Evolutionary conservation across 768 basidiomycete species (phyloP).

Genomic region (Termitomyces sp.): DNA sequence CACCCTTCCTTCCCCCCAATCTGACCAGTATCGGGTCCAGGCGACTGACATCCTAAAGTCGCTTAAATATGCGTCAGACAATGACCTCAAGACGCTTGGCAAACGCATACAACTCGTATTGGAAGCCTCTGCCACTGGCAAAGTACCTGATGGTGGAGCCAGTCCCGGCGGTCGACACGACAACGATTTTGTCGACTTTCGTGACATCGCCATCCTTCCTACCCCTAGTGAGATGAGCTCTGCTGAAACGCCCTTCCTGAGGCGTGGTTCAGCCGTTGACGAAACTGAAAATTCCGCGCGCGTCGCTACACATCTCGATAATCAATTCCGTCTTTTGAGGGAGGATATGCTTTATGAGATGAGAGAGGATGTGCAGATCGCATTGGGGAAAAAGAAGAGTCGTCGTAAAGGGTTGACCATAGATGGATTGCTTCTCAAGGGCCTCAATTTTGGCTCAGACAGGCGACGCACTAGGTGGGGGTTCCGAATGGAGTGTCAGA

Average conservation of each 20-base stretch:
- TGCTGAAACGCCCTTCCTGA: not conserved
- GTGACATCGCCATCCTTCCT: not conserved
- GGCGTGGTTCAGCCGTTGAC: not conserved
- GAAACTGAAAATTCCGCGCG: conserved; percentile 8
- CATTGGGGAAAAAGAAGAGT: not conserved
- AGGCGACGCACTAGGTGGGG: not conserved
- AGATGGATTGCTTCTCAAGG: not conserved
- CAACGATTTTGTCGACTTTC: not conserved
- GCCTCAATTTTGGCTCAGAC: not conserved
- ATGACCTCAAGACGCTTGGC: not conserved
- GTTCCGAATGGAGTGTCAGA: not conserved
- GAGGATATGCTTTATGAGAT: conserved; percentile 12
- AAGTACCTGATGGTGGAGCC: not conserved
- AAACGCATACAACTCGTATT: not conserved
- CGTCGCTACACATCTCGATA: conserved; percentile 7
- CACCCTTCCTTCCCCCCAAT: not conserved
- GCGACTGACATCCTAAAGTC: not conserved
- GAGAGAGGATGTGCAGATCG: conserved; percentile 42
- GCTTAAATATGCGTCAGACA: not conserved
- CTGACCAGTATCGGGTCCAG: not conserved
- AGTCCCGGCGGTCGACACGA: not conserved
- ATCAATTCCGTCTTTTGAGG: conserved; percentile 9
- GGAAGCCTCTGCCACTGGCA: not conserved
- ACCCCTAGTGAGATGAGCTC: not conserved
- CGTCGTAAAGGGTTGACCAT: not conserved